Conservation (phyloP, 768 basidiomycete genomes). For the Tricholoma bakamatsutake region DNA sequence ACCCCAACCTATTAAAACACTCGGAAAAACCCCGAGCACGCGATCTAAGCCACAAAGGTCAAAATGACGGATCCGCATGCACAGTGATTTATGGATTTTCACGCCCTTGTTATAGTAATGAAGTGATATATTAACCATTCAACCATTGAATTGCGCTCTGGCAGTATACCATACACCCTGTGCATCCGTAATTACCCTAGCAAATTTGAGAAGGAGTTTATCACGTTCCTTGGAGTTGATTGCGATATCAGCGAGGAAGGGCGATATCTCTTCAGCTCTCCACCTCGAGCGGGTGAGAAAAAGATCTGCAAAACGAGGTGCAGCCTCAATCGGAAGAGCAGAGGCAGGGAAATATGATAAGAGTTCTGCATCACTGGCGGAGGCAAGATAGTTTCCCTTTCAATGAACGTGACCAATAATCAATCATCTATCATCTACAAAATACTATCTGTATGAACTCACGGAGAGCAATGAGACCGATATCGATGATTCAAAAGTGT, state of each 20-base stretch:
- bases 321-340: constrained; percentile 68
- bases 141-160: constrained; percentile 54
- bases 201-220: constrained; percentile 81
- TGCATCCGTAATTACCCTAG: constrained; percentile 65
- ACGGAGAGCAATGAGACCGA: constrained; percentile 67
- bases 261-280: constrained; percentile 73
- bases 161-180: constrained; percentile 73
- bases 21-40: constrained; percentile 35
- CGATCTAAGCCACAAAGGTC: constrained; percentile 31
- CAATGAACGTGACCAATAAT: not conserved
- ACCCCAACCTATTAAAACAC: constrained; percentile 34
- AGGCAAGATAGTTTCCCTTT: constrained; percentile 73
- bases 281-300: constrained; percentile 77
- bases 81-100: not conserved
- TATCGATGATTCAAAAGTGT: constrained; percentile 63
- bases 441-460: constrained; percentile 14
- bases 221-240: constrained; percentile 86
- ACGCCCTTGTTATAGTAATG: not conserved
- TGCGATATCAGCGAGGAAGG: constrained; percentile 78
- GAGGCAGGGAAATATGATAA: constrained; percentile 76
- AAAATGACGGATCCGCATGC: not conserved
- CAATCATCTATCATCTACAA: not conserved
- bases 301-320: constrained; percentile 79
- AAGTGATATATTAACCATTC: constrained; percentile 3
- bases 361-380: constrained; percentile 27